phyloP scores from a whole-genome alignment of 257 asterid species.

The Rubia yunnanensis region DNA sequence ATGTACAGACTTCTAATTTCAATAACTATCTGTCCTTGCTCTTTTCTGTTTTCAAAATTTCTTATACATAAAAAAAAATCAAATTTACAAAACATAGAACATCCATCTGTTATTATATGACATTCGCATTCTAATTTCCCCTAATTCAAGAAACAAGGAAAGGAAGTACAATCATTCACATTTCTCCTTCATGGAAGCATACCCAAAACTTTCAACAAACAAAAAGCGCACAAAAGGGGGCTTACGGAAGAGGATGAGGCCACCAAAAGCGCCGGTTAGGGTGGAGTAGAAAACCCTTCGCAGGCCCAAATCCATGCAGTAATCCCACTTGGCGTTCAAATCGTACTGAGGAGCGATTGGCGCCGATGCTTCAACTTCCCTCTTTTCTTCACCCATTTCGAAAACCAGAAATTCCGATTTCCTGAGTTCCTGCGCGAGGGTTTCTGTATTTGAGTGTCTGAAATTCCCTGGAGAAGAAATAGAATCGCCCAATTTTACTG shows the following conservation, averaged over 20 bases:
- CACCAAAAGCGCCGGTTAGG: conserved; percentile 54
- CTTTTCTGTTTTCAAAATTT: too few relatives aligned
- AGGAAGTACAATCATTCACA: neutral
- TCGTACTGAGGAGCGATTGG: conserved; percentile 39
- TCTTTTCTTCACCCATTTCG: conserved; percentile 47
- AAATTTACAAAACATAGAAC: too few relatives aligned
- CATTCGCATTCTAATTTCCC: neutral
- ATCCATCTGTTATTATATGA: neutral
- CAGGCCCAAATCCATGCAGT: conserved; percentile 54
- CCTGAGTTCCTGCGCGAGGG: neutral
- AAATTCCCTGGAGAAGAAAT: too few relatives aligned
- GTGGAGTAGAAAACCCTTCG: conserved; percentile 65
- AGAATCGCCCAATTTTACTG: neutral
- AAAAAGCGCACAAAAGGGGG: neutral
- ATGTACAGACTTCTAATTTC: too few relatives aligned
- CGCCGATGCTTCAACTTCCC: conserved; percentile 15
- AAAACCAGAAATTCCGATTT: neutral
- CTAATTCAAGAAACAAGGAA: neutral
- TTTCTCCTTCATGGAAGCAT: neutral
- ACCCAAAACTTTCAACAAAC: neutral
- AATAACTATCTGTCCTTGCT: too few relatives aligned
- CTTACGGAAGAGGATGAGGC: conserved; percentile 70
- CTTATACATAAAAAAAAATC: too few relatives aligned
- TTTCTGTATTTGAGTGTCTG: too few relatives aligned
- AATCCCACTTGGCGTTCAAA: conserved; percentile 76